phyloP scores from a whole-genome alignment of 176 grass and related monocot species.

The Oryza rufipogon region DNA sequence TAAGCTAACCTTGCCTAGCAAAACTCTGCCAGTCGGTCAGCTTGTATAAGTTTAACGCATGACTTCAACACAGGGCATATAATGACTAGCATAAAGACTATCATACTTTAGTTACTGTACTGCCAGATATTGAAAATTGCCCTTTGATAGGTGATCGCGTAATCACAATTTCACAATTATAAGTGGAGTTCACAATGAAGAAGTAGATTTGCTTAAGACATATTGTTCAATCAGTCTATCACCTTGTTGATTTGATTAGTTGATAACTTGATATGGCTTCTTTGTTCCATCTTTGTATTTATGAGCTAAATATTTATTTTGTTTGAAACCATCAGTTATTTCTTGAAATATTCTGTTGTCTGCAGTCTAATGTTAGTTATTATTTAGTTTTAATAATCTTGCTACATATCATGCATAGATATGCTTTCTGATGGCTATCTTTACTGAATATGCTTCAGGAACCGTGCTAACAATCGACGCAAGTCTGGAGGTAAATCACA shows the following conservation, averaged over 20 bases:
- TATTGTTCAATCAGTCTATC: background rate
- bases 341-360: conserved; percentile 8
- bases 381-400: conserved; percentile 7
- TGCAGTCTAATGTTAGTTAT: background rate
- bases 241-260: conserved; percentile 29
- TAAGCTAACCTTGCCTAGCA: background rate
- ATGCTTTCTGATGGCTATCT: conserved; percentile 32
- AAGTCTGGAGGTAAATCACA: conserved; percentile 56
- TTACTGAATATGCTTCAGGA: conserved; percentile 49
- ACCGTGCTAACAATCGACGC: conserved; percentile 48
- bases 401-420: conserved; percentile 20
- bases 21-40: background rate
- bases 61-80: background rate
- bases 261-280: background rate
- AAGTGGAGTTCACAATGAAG: conserved; percentile 14
- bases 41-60: background rate
- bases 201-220: conserved; percentile 6
- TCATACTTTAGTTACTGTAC: background rate
- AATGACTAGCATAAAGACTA: background rate
- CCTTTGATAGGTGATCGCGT: background rate
- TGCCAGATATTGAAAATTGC: background rate
- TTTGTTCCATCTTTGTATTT: conserved; percentile 10
- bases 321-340: conserved; percentile 17
- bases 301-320: conserved; percentile 3
- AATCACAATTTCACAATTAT: background rate